phyloP scores from a whole-genome alignment of 176 grass and related monocot genomes.

The Carex pumila region DNA sequence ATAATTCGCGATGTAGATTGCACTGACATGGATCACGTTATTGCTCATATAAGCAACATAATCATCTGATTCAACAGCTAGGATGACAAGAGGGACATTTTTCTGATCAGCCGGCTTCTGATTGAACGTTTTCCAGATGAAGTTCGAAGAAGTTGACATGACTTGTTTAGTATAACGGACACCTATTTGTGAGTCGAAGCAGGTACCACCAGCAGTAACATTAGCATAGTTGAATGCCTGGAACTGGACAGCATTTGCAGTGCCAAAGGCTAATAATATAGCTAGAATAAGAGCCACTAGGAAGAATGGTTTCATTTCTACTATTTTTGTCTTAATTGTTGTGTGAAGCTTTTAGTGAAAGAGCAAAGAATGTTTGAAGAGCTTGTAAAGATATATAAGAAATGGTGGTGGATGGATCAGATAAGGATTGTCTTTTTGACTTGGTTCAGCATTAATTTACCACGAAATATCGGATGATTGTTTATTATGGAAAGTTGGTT shows the following conservation, averaged over 20 bases:
- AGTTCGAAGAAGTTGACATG: conserved; percentile 39
- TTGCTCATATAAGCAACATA: conserved; percentile 24
- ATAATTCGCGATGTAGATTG: conserved; percentile 32
- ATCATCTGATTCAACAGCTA: conserved; percentile 26
- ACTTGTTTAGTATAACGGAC: conserved; percentile 34
- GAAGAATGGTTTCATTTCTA: conserved; percentile 15
- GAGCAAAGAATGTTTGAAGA: neutral
- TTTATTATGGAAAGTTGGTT: no score
- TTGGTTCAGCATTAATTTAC: no score
- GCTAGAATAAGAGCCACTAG: neutral
- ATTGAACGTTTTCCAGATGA: conserved; percentile 40
- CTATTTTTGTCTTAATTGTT: neutral
- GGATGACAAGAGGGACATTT: conserved; percentile 13
- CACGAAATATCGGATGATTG: no score
- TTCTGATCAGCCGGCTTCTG: conserved; percentile 23
- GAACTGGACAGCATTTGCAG: conserved; percentile 33
- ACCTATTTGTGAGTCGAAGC: conserved; percentile 42
- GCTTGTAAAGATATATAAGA: neutral
- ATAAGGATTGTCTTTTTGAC: neutral
- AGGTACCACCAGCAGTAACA: conserved; percentile 37
- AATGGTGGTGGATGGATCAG: neutral
- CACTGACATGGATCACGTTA: conserved; percentile 36
- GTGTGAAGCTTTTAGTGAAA: neutral
- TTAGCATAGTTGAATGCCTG: conserved; percentile 39
- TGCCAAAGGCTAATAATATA: neutral